A percentile compares a stretch with the other conserved stretches of the same genome.
phyloP scores from a whole-genome alignment of 768 basidiomycete species.

The Agrocybe chaxingu region DNA sequence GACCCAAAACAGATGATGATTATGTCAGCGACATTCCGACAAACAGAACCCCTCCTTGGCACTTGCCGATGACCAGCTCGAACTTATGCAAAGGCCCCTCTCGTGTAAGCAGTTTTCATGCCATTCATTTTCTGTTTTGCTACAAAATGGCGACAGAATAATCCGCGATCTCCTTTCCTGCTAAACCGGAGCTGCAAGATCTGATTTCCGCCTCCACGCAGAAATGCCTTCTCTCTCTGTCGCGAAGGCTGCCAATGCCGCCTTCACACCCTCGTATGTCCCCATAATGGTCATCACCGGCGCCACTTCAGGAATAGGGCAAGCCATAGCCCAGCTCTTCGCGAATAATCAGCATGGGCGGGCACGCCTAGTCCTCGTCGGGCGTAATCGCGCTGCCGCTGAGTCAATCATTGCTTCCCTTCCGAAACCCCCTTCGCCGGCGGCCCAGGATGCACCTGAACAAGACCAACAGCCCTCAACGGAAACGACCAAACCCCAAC shows the following conservation, averaged over 20 bases:
- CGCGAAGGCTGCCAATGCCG: slow-evolving; percentile 20
- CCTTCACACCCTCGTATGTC: slow-evolving; percentile 17
- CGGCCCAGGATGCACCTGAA: neutral
- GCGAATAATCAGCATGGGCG: slow-evolving; percentile 36
- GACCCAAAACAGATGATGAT: too few relatives aligned
- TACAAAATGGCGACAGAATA: too few relatives aligned
- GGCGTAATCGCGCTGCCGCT: slow-evolving; percentile 35
- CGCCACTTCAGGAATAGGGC: slow-evolving; percentile 30
- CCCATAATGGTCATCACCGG: slow-evolving; percentile 25
- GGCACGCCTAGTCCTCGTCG: slow-evolving; percentile 38
- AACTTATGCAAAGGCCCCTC: too few relatives aligned
- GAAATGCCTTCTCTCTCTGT: slow-evolving; percentile 19
- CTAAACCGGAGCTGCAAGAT: too few relatives aligned
- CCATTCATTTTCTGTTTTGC: too few relatives aligned
- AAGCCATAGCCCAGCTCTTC: slow-evolving; percentile 31
- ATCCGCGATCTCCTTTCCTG: too few relatives aligned
- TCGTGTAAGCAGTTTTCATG: too few relatives aligned
- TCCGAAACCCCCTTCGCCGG: slow-evolving; percentile 28
- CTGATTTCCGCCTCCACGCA: too few relatives aligned
- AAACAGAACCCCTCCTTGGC: too few relatives aligned
- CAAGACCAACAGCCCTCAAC: too few relatives aligned
- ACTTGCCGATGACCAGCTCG: too few relatives aligned
- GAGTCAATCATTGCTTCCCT: slow-evolving; percentile 30
- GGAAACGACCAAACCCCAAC: slow-evolving; percentile 3
- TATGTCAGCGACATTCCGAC: too few relatives aligned